Conservation (phyloP, 192 early-diverging fungal species). For the Chytriomyces sp. region DNA sequence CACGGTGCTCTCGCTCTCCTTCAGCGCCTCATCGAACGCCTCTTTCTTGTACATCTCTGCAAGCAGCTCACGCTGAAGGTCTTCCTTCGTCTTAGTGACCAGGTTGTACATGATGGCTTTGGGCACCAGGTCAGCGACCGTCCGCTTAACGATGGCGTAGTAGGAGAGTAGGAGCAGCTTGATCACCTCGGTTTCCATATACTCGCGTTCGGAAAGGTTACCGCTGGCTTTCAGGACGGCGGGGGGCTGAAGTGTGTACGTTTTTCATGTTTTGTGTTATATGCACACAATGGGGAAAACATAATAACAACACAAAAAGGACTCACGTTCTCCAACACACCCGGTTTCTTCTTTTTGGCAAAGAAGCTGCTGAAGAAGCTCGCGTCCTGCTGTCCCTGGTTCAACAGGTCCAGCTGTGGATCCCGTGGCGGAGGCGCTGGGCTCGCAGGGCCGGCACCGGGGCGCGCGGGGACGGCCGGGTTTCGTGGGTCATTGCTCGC, state of each 20-base stretch:
- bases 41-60: conserved; percentile 97
- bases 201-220: conserved; percentile 94
- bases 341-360: conserved; percentile 76
- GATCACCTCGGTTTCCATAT: conserved; percentile 98
- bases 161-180: conserved; percentile 97
- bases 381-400: conserved; percentile 45
- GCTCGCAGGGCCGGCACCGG: conserved; percentile 23
- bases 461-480: conserved; percentile 23
- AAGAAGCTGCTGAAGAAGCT: conserved; percentile 99
- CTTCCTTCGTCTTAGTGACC: conserved; percentile 86
- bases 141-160: conserved; percentile 98
- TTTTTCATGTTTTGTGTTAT: too few species aligned
- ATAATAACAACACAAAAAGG: background rate
- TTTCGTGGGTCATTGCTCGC: conserved; percentile 36
- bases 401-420: conserved; percentile 63
- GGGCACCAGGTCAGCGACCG: conserved; percentile 94
- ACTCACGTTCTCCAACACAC: conserved; percentile 57
- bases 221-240: conserved; percentile 91
- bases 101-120: conserved; percentile 99
- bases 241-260: conserved; percentile 86
- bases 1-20: conserved; percentile 93
- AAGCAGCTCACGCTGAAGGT: conserved; percentile 92
- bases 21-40: conserved; percentile 88
- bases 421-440: conserved; percentile 34
- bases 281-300: background rate